Evolutionary conservation across 352 stramenopile species (phyloP).

Genomic region (Bremia lactucae): DNA sequence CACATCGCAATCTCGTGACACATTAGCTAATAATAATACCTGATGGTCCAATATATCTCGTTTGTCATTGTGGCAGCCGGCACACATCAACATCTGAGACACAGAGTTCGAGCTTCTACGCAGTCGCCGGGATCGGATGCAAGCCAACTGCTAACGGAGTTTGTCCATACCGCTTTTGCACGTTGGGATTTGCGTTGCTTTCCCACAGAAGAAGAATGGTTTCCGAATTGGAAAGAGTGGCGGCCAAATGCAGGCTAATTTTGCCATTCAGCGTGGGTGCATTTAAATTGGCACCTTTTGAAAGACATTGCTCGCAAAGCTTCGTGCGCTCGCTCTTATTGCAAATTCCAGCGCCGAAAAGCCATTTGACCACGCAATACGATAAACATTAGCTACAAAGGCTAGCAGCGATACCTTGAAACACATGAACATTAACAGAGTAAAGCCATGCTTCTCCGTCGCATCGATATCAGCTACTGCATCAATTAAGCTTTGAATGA

Average conservation of each 20-base stretch:
- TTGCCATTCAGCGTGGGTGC: constrained; percentile 43
- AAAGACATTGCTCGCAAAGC: constrained; percentile 58
- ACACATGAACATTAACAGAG: constrained; percentile 76
- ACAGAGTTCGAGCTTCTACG: constrained; percentile 24
- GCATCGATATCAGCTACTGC: constrained; percentile 48
- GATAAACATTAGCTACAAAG: constrained; percentile 51
- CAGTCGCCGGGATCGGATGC: constrained; percentile 11
- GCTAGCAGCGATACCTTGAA: constrained; percentile 41
- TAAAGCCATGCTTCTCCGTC: constrained; percentile 54
- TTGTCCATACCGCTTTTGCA: constrained; percentile 62
- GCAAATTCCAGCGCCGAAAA: constrained; percentile 61
- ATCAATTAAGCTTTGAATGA: constrained; percentile 52
- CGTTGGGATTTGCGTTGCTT: constrained; percentile 42
- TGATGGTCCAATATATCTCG: constrained; percentile 60
- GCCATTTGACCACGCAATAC: constrained; percentile 64
- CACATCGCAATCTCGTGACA: constrained; percentile 27
- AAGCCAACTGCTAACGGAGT: constrained; percentile 48
- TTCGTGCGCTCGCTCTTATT: constrained; percentile 28
- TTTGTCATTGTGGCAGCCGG: constrained; percentile 36
- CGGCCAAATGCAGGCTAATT: constrained; percentile 65
- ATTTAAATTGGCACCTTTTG: constrained; percentile 55
- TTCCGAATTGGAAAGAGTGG: constrained; percentile 24
- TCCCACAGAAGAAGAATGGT: constrained; percentile 49
- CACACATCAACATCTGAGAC: constrained; percentile 40
- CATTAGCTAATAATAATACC: constrained; percentile 39